These are phyloP conservation scores for Lanmaoa rubissima DNA, from an alignment of 768 basidiomycete genomes.

Conservation along the genomic window DNA sequence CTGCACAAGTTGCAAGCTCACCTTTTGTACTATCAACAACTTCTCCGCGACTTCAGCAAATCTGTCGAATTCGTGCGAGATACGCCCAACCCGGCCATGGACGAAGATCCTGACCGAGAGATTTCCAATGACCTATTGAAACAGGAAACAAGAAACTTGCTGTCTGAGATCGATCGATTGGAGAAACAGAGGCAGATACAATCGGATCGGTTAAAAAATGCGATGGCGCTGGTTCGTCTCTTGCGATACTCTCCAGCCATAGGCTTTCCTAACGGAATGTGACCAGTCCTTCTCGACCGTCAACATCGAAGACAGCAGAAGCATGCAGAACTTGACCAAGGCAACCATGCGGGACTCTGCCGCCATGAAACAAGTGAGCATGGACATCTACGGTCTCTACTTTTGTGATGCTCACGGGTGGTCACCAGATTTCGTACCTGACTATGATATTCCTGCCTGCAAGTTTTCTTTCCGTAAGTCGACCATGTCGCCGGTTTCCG, in stretches of 20 bases:
- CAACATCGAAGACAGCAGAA: conserved; percentile 55
- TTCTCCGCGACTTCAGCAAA: conserved; percentile 54
- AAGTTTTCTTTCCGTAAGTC: conserved; percentile 38
- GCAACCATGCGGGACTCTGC: conserved; percentile 43
- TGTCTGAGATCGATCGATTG: conserved; percentile 45
- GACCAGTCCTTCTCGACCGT: conserved; percentile 57
- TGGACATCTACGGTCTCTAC: neutral
- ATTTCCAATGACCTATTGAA: conserved; percentile 10
- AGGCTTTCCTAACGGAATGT: neutral
- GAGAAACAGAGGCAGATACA: conserved; percentile 28
- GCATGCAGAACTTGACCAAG: conserved; percentile 51
- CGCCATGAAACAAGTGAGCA: conserved; percentile 34
- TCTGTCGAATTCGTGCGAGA: conserved; percentile 47
- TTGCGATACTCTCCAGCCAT: neutral
- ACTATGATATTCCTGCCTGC: conserved; percentile 64
- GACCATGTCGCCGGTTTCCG: no score
- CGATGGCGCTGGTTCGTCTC: conserved; percentile 29
- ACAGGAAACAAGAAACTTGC: conserved; percentile 24
- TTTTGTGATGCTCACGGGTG: neutral
- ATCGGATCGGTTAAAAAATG: conserved; percentile 32
- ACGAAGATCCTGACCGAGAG: conserved; percentile 18
- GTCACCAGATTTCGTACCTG: conserved; percentile 49
- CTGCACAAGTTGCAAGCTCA: conserved; percentile 58
- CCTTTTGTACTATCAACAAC: conserved; percentile 52
- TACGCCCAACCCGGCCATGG: conserved; percentile 50